Conservation (phyloP, 1,284 basidiomycete species). For the Marasmius sp. region DNA sequence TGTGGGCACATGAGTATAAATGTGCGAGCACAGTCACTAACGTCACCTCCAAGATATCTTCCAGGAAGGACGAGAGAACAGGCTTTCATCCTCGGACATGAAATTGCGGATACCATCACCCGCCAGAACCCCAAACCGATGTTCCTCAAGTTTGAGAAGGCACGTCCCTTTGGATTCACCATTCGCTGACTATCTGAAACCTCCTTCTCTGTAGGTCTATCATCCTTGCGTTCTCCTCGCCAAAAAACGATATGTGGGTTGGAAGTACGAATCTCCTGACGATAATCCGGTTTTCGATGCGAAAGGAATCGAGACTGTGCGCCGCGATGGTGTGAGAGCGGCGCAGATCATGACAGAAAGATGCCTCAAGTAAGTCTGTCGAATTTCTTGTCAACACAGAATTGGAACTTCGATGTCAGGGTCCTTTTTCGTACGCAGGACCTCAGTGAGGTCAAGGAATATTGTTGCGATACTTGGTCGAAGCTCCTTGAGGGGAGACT, state of each 20-base stretch:
- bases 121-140: conserved; percentile 86
- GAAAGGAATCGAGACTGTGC: conserved; percentile 96
- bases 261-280: conserved; percentile 87
- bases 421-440: conserved; percentile 89
- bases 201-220: conserved; percentile 66
- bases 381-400: background rate
- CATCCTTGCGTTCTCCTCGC: conserved; percentile 91
- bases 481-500: conserved; percentile 82
- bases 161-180: conserved; percentile 24
- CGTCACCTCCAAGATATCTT: conserved; percentile 49
- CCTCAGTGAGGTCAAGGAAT: conserved; percentile 86
- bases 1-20: conserved; percentile 37
- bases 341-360: conserved; percentile 89
- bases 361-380: conserved; percentile 70
- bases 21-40: background rate
- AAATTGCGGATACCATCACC: conserved; percentile 89
- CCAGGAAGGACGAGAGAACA: conserved; percentile 89
- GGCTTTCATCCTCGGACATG: conserved; percentile 89
- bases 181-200: background rate
- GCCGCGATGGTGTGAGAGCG: conserved; percentile 87
- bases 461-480: conserved; percentile 84
- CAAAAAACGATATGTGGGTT: conserved; percentile 97
- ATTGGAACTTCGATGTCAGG: conserved; percentile 37
- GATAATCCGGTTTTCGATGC: conserved; percentile 88
- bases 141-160: conserved; percentile 98